phyloP scores from a whole-genome alignment of 108 stramenopile genomes.

The Nannochloropsis salina region DNA sequence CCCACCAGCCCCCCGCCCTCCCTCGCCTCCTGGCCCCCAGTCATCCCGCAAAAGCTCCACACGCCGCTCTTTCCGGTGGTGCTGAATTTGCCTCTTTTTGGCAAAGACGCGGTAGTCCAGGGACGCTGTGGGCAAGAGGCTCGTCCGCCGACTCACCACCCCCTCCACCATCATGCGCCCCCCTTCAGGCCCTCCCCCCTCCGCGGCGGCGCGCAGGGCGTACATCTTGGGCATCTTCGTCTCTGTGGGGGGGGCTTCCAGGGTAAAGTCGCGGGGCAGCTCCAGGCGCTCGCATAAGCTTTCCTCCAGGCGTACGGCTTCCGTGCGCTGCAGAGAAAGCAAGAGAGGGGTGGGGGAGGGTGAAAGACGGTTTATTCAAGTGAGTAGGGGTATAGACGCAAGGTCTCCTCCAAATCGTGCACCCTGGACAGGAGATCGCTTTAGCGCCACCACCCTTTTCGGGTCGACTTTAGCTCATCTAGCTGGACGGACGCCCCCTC shows the following conservation, averaged over 20 bases:
- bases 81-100: not conserved
- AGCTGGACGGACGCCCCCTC: too few species aligned
- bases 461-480: not conserved
- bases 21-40: not conserved
- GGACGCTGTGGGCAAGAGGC: not conserved
- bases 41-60: not conserved
- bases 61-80: constrained; percentile 10
- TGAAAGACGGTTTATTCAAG: not conserved
- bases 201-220: constrained; percentile 9
- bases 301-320: not conserved
- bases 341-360: not conserved
- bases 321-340: not conserved
- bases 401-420: not conserved
- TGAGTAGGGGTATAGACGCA: too few species aligned
- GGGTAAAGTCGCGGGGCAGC: not conserved
- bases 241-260: not conserved
- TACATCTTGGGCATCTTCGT: constrained; percentile 20
- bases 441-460: not conserved
- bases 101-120: not conserved
- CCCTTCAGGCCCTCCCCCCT: not conserved
- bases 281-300: not conserved
- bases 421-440: not conserved
- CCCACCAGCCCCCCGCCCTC: not conserved
- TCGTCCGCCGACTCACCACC: not conserved
- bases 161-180: constrained; percentile 14